phyloP scores from a whole-genome alignment of 345 rosid species.

The Hevea brasiliensis region DNA sequence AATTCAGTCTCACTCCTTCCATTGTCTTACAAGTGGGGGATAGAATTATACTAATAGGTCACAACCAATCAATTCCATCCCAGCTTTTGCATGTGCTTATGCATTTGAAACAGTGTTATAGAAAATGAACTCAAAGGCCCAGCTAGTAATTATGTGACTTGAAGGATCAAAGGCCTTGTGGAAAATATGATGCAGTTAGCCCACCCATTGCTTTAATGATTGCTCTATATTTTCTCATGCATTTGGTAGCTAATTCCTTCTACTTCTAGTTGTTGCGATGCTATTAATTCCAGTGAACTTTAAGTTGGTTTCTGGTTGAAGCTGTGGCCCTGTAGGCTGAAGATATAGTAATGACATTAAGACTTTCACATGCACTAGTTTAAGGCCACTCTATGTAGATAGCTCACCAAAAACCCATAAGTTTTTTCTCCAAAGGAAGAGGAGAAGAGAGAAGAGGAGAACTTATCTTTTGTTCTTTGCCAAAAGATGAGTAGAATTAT shows the following conservation, averaged over 20 bases:
- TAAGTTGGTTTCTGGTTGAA: background rate
- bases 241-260: background rate
- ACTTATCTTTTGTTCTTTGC: background rate
- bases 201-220: background rate
- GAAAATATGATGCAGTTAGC: background rate
- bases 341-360: background rate
- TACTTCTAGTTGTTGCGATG: background rate
- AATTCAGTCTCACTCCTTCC: background rate
- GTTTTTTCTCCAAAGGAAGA: background rate
- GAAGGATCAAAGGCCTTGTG: background rate
- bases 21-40: background rate
- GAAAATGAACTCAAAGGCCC: conserved; percentile 2
- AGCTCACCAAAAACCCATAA: background rate
- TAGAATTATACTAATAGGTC: background rate
- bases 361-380: background rate
- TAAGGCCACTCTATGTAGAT: background rate
- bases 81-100: conserved; percentile 10
- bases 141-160: background rate
- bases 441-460: background rate
- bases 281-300: background rate
- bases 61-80: background rate
- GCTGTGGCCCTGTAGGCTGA: background rate
- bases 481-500: conserved; percentile 10
- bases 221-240: background rate
- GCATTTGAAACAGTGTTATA: background rate